These are phyloP conservation scores for Auricularia sp. DNA, from an alignment of 768 basidiomycete genomes.

Conservation along the genomic window DNA sequence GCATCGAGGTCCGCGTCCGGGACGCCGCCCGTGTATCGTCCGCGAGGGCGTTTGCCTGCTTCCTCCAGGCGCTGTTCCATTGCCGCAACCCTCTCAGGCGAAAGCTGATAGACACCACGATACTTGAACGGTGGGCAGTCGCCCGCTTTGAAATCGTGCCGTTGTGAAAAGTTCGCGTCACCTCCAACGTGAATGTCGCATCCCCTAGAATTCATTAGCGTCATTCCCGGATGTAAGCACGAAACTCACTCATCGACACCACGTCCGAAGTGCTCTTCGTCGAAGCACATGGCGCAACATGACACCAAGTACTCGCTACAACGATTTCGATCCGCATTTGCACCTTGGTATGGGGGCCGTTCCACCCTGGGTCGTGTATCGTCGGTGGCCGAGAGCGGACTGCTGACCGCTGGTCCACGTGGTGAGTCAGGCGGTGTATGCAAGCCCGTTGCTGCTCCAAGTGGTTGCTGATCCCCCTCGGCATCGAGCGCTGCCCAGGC, in stretches of 20 bases:
- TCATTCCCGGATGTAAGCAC: not conserved
- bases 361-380: not conserved
- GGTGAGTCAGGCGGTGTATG: no score
- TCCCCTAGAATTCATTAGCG: conserved; percentile 15
- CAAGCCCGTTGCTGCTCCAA: no score
- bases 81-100: conserved; percentile 23
- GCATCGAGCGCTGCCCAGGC: no score
- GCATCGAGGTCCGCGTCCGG: conserved; percentile 20
- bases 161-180: conserved; percentile 32
- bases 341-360: not conserved
- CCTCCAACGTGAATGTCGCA: conserved; percentile 27
- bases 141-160: conserved; percentile 20
- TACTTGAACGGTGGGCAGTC: conserved; percentile 25
- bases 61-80: conserved; percentile 21
- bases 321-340: conserved; percentile 6
- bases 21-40: conserved; percentile 8
- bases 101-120: conserved; percentile 20
- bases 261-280: conserved; percentile 16
- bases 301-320: conserved; percentile 15
- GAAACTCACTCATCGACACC: conserved; percentile 9
- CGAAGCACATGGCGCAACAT: conserved; percentile 27
- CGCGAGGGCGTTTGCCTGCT: conserved; percentile 12
- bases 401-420: no score
- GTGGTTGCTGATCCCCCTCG: no score
- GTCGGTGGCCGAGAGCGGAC: not conserved